Evolutionary conservation across 2,329 filamentous ascomycete genomes (phyloP).

Genomic region (Neonectria sp.): DNA sequence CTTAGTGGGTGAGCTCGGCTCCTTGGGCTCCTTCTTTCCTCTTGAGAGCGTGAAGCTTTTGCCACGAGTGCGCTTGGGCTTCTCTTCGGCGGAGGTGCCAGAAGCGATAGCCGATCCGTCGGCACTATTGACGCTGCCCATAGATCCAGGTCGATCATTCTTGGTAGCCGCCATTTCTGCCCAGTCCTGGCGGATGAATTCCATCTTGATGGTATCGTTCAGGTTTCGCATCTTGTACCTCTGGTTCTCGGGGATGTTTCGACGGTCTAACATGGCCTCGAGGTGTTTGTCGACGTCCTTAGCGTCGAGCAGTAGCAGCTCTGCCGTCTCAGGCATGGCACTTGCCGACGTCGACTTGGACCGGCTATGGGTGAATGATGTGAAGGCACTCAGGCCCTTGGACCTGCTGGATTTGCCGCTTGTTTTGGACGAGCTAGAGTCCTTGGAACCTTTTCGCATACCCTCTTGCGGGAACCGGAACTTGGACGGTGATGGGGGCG

Average conservation of each 20-base stretch:
- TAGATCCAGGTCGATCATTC: conserved; percentile 60
- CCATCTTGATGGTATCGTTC: conserved; percentile 91
- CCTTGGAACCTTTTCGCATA: conserved; percentile 46
- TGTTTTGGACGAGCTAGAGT: conserved; percentile 46
- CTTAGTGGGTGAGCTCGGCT: conserved; percentile 79
- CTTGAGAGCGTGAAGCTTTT: conserved; percentile 83
- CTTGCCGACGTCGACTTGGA: conserved; percentile 54
- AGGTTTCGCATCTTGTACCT: conserved; percentile 94
- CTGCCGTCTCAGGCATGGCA: conserved; percentile 58
- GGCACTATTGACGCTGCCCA: conserved; percentile 60
- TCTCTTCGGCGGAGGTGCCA: conserved; percentile 62
- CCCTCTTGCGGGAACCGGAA: conserved; percentile 38
- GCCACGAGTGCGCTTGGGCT: conserved; percentile 64
- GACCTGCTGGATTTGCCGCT: conserved; percentile 58
- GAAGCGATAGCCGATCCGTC: conserved; percentile 51
- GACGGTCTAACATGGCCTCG: conserved; percentile 80
- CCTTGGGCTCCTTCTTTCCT: conserved; percentile 72
- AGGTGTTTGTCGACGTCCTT: conserved; percentile 71
- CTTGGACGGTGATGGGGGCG: conserved; percentile 42
- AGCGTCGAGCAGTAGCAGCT: conserved; percentile 64
- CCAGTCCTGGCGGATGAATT: conserved; percentile 94
- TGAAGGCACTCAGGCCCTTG: conserved; percentile 57
- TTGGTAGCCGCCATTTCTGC: conserved; percentile 73
- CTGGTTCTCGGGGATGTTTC: conserved; percentile 95
- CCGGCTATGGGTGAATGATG: conserved; percentile 56